Conservation (phyloP, 2,329 filamentous ascomycete species). For the Sclerotinia borealis region DNA sequence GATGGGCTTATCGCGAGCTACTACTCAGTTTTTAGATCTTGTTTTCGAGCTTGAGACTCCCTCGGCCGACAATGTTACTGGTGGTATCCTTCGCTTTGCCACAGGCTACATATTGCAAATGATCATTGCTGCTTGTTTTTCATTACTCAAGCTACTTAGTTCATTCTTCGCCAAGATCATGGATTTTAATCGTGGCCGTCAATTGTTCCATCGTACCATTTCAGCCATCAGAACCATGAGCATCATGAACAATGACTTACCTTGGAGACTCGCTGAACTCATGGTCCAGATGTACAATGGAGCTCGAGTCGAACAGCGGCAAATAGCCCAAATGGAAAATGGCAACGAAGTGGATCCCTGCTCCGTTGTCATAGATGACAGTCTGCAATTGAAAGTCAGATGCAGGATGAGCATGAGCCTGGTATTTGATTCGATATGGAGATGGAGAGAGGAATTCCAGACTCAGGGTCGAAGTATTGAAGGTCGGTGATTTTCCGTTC, state of each 20-base stretch:
- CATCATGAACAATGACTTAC: conserved; percentile 70
- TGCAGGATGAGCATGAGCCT: conserved; percentile 81
- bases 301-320: conserved; percentile 35
- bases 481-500: conserved; percentile 45
- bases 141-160: conserved; percentile 70
- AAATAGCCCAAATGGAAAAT: conserved; percentile 37
- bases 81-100: conserved; percentile 54
- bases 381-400: conserved; percentile 72
- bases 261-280: conserved; percentile 75
- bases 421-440: conserved; percentile 79
- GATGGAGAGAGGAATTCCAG: conserved; percentile 76
- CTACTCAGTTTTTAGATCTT: conserved; percentile 60
- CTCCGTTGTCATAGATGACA: conserved; percentile 51
- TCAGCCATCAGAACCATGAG: conserved; percentile 65
- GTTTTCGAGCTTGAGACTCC: conserved; percentile 49
- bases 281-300: conserved; percentile 82
- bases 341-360: conserved; percentile 35
- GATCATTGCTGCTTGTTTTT: conserved; percentile 74
- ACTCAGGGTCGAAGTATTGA: conserved; percentile 64
- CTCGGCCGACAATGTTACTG: conserved; percentile 37
- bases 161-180: conserved; percentile 71
- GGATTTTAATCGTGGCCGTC: conserved; percentile 60
- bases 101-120: conserved; percentile 79
- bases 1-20: conserved; percentile 68
- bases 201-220: conserved; percentile 66